A percentile compares a stretch with the other conserved stretches of the same genome.
Evolutionary conservation across 345 rosid genomes (phyloP).

Genomic region (Sonneratia alba): DNA sequence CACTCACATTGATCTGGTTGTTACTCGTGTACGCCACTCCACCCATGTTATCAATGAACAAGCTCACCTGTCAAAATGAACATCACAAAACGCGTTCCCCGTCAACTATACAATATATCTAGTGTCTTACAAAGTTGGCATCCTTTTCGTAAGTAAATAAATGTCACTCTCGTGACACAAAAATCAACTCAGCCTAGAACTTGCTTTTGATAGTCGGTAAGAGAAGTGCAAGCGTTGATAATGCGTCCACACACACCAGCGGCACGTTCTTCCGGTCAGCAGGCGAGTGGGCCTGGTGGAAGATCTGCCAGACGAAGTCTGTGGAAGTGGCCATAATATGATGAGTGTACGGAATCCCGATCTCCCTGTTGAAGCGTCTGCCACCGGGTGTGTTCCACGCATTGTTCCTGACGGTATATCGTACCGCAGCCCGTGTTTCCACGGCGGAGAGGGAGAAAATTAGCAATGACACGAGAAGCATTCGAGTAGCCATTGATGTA

Average conservation of each 20-base stretch:
- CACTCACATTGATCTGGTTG: conserved; percentile 30
- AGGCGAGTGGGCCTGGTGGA: conserved; percentile 18
- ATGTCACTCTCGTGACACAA: no score
- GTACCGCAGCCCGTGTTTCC: conserved; percentile 22
- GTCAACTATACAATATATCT: no score
- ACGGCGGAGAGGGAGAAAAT: conserved; percentile 13
- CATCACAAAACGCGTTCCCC: neutral
- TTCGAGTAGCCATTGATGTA: neutral
- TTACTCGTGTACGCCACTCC: conserved; percentile 19
- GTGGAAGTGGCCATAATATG: conserved; percentile 25
- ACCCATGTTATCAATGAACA: conserved; percentile 20
- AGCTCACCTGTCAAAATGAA: conserved; percentile 7
- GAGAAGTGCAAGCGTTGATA: neutral
- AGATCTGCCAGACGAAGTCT: conserved; percentile 28
- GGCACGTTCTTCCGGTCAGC: conserved; percentile 17
- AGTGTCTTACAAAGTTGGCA: no score
- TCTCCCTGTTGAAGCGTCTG: conserved; percentile 20
- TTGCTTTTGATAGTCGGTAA: no score
- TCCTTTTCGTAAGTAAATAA: no score
- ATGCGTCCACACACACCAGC: neutral
- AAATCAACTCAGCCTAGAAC: no score
- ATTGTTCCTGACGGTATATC: conserved; percentile 26
- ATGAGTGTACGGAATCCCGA: conserved; percentile 19
- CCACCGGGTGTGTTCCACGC: conserved; percentile 24
- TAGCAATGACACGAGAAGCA: conserved; percentile 11